A percentile compares a stretch with the other conserved stretches of the same genome.
Conservation (phyloP, 2,329 filamentous ascomycete genomes). For the Aspergillus calidoustus region DNA sequence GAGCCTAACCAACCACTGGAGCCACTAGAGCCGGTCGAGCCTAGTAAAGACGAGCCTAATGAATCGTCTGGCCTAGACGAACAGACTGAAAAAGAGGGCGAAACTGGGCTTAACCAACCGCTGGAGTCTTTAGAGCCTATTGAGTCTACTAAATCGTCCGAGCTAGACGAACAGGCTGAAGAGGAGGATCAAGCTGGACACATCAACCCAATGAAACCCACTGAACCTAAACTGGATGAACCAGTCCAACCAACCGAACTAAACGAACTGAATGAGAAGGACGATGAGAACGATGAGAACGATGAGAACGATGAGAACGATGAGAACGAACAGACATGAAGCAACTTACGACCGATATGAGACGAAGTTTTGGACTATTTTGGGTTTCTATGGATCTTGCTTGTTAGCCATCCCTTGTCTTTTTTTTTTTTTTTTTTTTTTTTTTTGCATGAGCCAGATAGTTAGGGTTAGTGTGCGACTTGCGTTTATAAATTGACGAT, state of each 20-base stretch:
- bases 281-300: background rate
- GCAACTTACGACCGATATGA: constrained; percentile 13
- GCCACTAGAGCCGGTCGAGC: background rate
- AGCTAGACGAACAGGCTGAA: background rate
- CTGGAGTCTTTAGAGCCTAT: background rate
- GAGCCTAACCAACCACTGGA: background rate
- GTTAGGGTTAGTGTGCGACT: background rate
- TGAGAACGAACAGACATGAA: background rate
- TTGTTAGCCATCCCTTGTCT: constrained; percentile 3
- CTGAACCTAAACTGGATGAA: background rate
- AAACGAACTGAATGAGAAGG: background rate
- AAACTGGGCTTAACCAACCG: background rate
- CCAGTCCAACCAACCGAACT: background rate
- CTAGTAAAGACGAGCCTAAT: background rate
- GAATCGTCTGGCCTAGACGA: background rate
- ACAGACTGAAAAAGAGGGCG: background rate
- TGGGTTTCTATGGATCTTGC: constrained; percentile 1
- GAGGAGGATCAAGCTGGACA: background rate
- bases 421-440: background rate
- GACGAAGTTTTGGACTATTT: constrained; percentile 8
- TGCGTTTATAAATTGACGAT: background rate
- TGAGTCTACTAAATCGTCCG: background rate
- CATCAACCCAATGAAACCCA: background rate
- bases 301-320: background rate
- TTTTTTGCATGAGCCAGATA: background rate